Evolutionary conservation across 345 rosid species (phyloP), one percentile per base, ranked within the genome.

Genomic region (Raphanus sativus): DNA sequence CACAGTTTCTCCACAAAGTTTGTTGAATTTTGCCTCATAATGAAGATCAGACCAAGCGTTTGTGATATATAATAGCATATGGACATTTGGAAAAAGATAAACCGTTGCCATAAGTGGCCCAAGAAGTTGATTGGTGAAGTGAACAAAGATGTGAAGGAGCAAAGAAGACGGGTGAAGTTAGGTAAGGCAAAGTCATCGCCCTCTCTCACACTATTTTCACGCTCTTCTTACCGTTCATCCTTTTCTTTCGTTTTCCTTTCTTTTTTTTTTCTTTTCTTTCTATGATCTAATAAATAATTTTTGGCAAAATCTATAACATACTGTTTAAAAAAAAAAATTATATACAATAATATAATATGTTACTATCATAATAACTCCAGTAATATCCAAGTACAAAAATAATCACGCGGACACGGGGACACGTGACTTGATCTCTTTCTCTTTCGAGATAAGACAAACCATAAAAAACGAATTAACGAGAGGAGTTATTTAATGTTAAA

Each of bases 91-190:
- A 6, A 59, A 11, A 59, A 4, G 33, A 25, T 25, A 25, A 26
- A 59, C 3, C 8, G 63, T 26, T 25, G 32, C 4, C n/a, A 59
- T 59, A 26, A 26, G 59, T 52, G 58, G 58, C 24, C 58, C 24
- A 16, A 52, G 58, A 52, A 15, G n/a, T 58, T 25, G 12, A 21
- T 8, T 0, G 25, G 13, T 58, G 15, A 58, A 66, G 56, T 66
- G 12, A 4, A 61, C 5, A 63, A 36, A 7, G 13, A 52, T 79
- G 74, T 67, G 77, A 61, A 66, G 70, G 81, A 78, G 70, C 81
- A 73, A 52, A 73, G 29, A 73, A 78, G 74, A 25, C 74, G 77
- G 77, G 8, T 73, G 69, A 48, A 72, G 69, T 73, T 78, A 67
- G 77, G 77, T 73, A 21, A 38, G 77, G 65, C 81, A 60, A 60